Evolutionary conservation across 2,329 filamentous ascomycete genomes (phyloP), one percentile per base, ranked within the genome.

Genomic region (Helotiales sp.): DNA sequence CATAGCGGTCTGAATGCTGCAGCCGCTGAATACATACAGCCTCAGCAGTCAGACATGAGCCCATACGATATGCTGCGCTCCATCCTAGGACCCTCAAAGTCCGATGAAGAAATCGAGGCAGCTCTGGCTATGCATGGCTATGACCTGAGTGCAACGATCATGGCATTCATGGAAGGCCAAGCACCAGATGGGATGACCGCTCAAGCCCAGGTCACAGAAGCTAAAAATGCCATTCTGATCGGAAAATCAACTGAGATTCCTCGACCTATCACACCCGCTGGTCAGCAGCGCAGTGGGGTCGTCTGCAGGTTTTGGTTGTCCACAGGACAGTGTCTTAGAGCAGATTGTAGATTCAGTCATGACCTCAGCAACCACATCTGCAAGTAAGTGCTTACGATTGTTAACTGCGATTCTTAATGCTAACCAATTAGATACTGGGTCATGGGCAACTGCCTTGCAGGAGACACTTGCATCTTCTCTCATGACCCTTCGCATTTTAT

Each of bases 231-330:
- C 42, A 81, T 93, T 42, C 74, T 96, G 17, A 90, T 98, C 59
- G 95, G 95, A 52, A 97, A 97, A 72, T 96, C 91, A 17, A 91
- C 96, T 15, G 86, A 90, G 12, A 81, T 85, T 17, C 84, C 80
- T 46, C 79, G 92, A 33, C 90, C 93, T 15, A 79, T 83, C 8
- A 96, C 92, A 0, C 93, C 93, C 2, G 84, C 85, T 24, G 83
- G 85, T 24, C 87, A 89, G 69, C 82, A 88, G 66, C 93, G 92
- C 73, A 91, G 89, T 62, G 89, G 91, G 25, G 88, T 97, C 36
- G 90, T 98, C 40, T 99, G 95, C 83, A 96, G 96, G 75, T 99
- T 98, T 74, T 98, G 92, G 80, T 79, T 99, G 63, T 93, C 93
- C 9, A 96, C 90, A 7, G 95, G 95, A n/a, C 90, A 95, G 73